Evolutionary conservation across 495 filamentous ascomycete species (phyloP).

Genomic region (Penicillium malachiteum): DNA sequence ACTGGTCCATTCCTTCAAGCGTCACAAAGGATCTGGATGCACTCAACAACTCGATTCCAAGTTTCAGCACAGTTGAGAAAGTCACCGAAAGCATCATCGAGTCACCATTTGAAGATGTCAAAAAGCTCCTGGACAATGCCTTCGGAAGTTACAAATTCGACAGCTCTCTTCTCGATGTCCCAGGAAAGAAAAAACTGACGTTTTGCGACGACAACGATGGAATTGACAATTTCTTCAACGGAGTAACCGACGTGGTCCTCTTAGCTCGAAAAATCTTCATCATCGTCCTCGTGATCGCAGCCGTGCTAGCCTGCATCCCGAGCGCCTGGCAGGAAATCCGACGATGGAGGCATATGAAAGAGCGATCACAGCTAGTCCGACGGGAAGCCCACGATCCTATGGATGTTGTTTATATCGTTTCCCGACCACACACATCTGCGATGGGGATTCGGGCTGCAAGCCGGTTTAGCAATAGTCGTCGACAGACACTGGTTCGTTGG

Average conservation of each 20-base stretch:
- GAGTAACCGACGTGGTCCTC: constrained; percentile 56
- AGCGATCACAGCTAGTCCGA: constrained; percentile 64
- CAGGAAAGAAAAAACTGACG: constrained; percentile 72
- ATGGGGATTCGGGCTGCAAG: constrained; percentile 71
- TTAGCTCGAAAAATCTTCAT: constrained; percentile 73
- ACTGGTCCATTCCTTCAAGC: constrained; percentile 63
- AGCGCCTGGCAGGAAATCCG: constrained; percentile 80
- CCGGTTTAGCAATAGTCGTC: constrained; percentile 63
- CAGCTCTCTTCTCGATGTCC: constrained; percentile 70
- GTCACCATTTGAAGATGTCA: constrained; percentile 74
- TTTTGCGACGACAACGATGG: constrained; percentile 86
- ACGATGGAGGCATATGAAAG: constrained; percentile 69
- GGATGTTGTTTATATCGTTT: constrained; percentile 87
- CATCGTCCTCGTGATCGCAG: constrained; percentile 64
- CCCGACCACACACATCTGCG: constrained; percentile 69
- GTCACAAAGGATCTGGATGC: constrained; percentile 63
- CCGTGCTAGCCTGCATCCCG: constrained; percentile 68
- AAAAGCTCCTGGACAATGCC: constrained; percentile 64
- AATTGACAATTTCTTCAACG: constrained; percentile 84
- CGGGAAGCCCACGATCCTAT: constrained; percentile 70
- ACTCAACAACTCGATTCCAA: constrained; percentile 76
- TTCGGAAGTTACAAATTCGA: constrained; percentile 75
- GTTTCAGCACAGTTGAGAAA: constrained; percentile 78
- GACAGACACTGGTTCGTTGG: constrained; percentile 77
- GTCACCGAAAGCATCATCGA: constrained; percentile 68